phyloP scores from a whole-genome alignment of 2,329 filamentous ascomycete genomes.

The Pochonia chlamydosporia region DNA sequence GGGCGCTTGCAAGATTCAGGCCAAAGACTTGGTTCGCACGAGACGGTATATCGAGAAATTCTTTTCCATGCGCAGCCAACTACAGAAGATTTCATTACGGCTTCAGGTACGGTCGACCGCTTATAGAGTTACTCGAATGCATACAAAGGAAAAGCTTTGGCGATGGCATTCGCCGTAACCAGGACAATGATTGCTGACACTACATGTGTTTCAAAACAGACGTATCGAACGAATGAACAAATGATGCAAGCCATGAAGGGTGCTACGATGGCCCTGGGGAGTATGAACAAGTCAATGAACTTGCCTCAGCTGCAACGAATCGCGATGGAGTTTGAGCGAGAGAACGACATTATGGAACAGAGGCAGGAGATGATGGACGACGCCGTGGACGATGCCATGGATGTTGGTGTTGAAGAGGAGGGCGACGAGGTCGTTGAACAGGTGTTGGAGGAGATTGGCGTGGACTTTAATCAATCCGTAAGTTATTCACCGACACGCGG shows the following conservation, averaged over 20 bases:
- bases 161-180: not conserved
- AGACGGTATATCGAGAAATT: constrained; percentile 96
- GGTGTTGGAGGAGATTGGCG: constrained; percentile 92
- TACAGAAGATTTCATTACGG: constrained; percentile 90
- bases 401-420: constrained; percentile 84
- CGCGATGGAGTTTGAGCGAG: constrained; percentile 97
- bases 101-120: constrained; percentile 63
- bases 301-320: constrained; percentile 91
- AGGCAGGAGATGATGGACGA: constrained; percentile 99
- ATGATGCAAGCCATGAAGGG: constrained; percentile 99
- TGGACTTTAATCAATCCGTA: constrained; percentile 86
- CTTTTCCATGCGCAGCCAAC: constrained; percentile 93
- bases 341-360: constrained; percentile 99
- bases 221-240: constrained; percentile 95
- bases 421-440: constrained; percentile 96
- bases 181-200: constrained; percentile 9
- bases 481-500: constrained; percentile 24
- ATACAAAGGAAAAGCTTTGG: too few species aligned
- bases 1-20: constrained; percentile 97
- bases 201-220: constrained; percentile 44
- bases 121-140: not conserved
- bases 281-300: constrained; percentile 98
- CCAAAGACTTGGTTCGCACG: constrained; percentile 91
- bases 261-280: constrained; percentile 83
- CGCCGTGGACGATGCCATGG: constrained; percentile 94